These are phyloP conservation scores for Ascochyta pisi DNA, from an alignment of 2,329 filamentous ascomycete genomes.

Conservation along the genomic window DNA sequence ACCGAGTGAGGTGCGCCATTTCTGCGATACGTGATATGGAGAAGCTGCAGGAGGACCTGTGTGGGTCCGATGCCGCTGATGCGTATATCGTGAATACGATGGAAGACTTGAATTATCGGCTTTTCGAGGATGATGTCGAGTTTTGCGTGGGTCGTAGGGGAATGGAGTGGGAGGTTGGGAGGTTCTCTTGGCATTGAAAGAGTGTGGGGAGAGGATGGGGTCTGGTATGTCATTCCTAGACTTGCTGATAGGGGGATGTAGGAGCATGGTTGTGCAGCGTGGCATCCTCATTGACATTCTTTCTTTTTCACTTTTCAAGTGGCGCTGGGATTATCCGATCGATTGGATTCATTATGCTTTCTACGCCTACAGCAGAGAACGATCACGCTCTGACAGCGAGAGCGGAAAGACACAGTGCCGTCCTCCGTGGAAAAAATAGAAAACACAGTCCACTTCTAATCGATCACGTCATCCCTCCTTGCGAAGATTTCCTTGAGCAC, in stretches of 20 bases:
- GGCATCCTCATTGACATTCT: too few species aligned
- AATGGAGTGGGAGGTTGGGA: slow-evolving; percentile 5
- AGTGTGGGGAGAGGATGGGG: neutral
- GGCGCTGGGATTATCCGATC: too few species aligned
- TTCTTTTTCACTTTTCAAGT: too few species aligned
- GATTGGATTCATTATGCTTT: too few species aligned
- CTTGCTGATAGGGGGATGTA: neutral
- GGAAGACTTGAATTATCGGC: slow-evolving; percentile 8
- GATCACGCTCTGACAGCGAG: too few species aligned
- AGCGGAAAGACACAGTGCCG: too few species aligned
- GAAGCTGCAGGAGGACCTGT: neutral
- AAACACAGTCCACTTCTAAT: slow-evolving; percentile 45
- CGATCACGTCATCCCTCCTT: slow-evolving; percentile 73
- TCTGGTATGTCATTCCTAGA: neutral
- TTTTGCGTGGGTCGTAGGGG: slow-evolving; percentile 5
- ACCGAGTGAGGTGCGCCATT: neutral
- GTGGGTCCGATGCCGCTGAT: neutral
- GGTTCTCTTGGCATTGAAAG: slow-evolving; percentile 14
- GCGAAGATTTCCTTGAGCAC: slow-evolving; percentile 78
- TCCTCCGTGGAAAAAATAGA: too few species aligned
- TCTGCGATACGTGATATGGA: neutral
- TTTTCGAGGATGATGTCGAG: slow-evolving; percentile 12
- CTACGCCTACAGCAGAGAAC: too few species aligned
- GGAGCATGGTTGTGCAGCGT: too few species aligned
- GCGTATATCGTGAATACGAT: neutral